Evolutionary conservation across 257 asterid genomes (phyloP).

Genomic region (Capsicum baccatum): DNA sequence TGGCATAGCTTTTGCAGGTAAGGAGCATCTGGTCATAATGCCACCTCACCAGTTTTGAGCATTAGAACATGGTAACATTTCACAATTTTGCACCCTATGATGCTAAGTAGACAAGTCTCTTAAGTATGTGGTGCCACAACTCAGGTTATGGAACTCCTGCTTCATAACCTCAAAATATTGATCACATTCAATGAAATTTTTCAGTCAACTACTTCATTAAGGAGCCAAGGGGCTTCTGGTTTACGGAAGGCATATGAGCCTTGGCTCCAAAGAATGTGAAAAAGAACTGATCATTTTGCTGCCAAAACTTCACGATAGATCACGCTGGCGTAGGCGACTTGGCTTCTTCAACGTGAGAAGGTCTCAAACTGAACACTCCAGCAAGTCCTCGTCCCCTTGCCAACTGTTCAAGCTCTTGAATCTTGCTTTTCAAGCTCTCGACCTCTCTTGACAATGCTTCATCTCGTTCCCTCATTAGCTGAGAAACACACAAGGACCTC

Average conservation of each 20-base stretch:
- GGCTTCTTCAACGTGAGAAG: slow-evolving; percentile 39
- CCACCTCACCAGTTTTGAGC: background rate
- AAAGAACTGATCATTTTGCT: background rate
- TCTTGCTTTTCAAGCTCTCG: slow-evolving; percentile 42
- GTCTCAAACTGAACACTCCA: slow-evolving; percentile 46
- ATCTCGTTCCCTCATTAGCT: slow-evolving; percentile 51
- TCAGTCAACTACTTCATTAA: background rate
- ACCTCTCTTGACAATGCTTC: slow-evolving; percentile 50
- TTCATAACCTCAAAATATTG: background rate
- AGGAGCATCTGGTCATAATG: background rate
- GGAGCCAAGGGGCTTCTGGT: slow-evolving; percentile 9
- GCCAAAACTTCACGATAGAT: slow-evolving; percentile 4
- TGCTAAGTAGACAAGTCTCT: slow-evolving; percentile 6
- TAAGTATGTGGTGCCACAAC: background rate
- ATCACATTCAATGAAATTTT: background rate
- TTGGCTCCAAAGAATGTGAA: slow-evolving; percentile 38
- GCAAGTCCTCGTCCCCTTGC: slow-evolving; percentile 54
- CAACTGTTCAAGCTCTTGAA: slow-evolving; percentile 52
- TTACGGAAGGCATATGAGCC: background rate
- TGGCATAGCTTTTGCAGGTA: background rate
- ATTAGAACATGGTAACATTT: slow-evolving; percentile 18
- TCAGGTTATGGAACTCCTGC: background rate
- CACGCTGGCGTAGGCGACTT: slow-evolving; percentile 35
- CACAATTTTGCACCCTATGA: background rate
- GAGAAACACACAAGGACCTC: slow-evolving; percentile 23